Evolutionary conservation across 208 protist species (phyloP).

Genomic region (Acanthamoeba quina): DNA sequence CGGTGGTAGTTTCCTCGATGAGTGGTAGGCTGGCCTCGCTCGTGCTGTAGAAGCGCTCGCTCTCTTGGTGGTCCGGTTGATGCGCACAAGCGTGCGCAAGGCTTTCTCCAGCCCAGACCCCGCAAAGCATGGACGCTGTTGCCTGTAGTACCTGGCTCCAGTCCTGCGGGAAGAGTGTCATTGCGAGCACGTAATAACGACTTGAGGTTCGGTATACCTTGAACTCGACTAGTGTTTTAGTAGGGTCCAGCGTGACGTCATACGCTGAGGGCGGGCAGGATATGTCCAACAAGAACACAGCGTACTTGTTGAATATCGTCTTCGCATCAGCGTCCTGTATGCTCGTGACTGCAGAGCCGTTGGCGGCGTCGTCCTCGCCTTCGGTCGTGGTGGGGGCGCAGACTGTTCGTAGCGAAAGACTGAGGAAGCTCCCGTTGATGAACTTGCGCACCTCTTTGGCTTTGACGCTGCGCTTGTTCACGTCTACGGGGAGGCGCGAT

Average conservation of each 20-base stretch:
- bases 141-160: background rate
- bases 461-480: conserved; percentile 33
- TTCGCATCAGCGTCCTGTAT: conserved; percentile 16
- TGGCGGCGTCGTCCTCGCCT: background rate
- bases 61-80: background rate
- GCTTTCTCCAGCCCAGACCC: background rate
- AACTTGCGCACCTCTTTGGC: conserved; percentile 22
- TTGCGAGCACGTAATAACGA: background rate
- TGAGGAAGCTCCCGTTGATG: conserved; percentile 39
- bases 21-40: background rate
- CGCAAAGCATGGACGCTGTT: background rate
- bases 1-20: background rate
- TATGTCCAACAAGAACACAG: conserved; percentile 48
- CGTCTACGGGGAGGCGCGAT: background rate
- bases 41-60: background rate
- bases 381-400: background rate
- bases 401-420: background rate
- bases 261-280: background rate
- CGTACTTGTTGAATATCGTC: conserved; percentile 45
- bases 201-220: background rate
- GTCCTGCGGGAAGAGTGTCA: background rate
- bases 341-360: background rate
- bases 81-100: background rate
- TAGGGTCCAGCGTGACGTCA: background rate
- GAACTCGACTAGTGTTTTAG: conserved; percentile 19